These are phyloP conservation scores for Pseudogymnoascus sp. DNA, from an alignment of 2,329 filamentous ascomycete species.

Conservation along the genomic window DNA sequence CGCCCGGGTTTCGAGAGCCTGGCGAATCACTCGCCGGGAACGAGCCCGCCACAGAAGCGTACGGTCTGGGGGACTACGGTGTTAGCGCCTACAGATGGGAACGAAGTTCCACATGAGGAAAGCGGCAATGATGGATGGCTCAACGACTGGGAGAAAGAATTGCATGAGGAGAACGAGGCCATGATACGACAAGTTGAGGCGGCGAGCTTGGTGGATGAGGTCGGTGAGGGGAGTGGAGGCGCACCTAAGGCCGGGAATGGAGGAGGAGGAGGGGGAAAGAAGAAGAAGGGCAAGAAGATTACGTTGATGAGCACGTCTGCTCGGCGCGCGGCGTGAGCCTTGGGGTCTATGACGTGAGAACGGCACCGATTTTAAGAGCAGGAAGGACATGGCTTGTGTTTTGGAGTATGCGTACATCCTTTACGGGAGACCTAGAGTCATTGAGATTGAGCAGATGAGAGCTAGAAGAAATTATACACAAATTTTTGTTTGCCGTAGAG, in stretches of 20 bases:
- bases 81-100: conserved; percentile 43
- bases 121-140: conserved; percentile 74
- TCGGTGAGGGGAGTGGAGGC: conserved; percentile 24
- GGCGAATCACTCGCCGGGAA: conserved; percentile 60
- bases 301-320: conserved; percentile 60
- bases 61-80: conserved; percentile 91
- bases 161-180: conserved; percentile 56
- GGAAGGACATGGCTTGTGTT: not conserved
- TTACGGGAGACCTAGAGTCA: not conserved
- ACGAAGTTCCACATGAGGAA: conserved; percentile 11
- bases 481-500: not conserved
- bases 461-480: conserved; percentile 1
- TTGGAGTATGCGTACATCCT: not conserved
- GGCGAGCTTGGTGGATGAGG: conserved; percentile 34
- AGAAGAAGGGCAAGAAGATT: conserved; percentile 67
- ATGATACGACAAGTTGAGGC: conserved; percentile 53
- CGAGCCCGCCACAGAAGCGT: conserved; percentile 65
- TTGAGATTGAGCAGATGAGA: not conserved
- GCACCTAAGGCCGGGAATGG: conserved; percentile 18
- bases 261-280: conserved; percentile 39
- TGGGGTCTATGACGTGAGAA: not conserved
- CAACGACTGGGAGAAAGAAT: conserved; percentile 71
- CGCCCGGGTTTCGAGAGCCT: conserved; percentile 59
- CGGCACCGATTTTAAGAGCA: not conserved
- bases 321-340: conserved; percentile 32